Evolutionary conservation across 495 filamentous ascomycete species (phyloP).

Genomic region (Aspergillus wentii): DNA sequence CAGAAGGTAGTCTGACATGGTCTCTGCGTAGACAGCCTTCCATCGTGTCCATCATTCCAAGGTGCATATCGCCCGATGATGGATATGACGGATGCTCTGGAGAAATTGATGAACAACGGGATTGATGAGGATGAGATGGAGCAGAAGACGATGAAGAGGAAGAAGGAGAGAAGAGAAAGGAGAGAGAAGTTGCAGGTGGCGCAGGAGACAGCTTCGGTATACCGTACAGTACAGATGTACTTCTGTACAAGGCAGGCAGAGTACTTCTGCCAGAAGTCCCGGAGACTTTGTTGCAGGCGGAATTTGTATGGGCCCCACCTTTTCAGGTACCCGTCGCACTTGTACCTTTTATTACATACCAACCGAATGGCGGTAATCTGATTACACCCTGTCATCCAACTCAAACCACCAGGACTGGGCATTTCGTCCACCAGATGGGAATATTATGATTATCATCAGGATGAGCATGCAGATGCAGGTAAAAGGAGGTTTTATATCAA

Average conservation of each 20-base stretch:
- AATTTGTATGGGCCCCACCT: slow-evolving; percentile 13
- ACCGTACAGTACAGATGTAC: slow-evolving; percentile 1
- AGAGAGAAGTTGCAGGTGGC: background rate
- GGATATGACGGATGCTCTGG: background rate
- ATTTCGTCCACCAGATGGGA: too few relatives aligned
- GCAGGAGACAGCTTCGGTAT: too few relatives aligned
- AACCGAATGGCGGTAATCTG: too few relatives aligned
- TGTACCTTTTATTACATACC: too few relatives aligned
- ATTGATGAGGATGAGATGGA: too few relatives aligned
- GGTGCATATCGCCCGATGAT: background rate
- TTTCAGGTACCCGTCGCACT: slow-evolving; percentile 19
- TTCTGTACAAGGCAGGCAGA: too few relatives aligned
- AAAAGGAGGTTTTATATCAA: too few relatives aligned
- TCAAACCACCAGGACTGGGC: too few relatives aligned
- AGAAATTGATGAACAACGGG: too few relatives aligned
- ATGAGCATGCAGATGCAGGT: too few relatives aligned
- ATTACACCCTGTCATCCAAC: slow-evolving; percentile 1
- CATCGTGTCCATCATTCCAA: slow-evolving; percentile 4
- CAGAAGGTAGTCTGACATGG: slow-evolving; percentile 13
- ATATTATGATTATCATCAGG: too few relatives aligned
- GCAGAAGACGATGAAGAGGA: too few relatives aligned
- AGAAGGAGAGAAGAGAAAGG: background rate
- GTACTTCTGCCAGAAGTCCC: slow-evolving; percentile 5
- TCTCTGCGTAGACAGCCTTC: slow-evolving; percentile 9
- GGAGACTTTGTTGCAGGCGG: slow-evolving; percentile 10